A percentile compares a stretch with the other conserved stretches of the same genome.
Evolutionary conservation across 768 basidiomycete species (phyloP).

Genomic region (Russula earlei): DNA sequence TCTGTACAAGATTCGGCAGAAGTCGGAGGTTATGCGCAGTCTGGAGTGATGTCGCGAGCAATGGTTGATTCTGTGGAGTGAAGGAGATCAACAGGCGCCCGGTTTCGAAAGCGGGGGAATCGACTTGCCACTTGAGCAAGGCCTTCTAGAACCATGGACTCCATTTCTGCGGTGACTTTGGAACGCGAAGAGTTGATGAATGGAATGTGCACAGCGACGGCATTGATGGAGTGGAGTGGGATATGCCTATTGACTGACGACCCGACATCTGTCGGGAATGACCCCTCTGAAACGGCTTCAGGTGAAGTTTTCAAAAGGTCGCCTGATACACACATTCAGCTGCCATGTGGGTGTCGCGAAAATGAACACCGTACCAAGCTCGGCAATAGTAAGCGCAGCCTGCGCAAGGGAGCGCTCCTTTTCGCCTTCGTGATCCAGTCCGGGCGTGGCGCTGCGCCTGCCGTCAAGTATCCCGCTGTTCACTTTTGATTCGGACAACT

Average conservation of each 20-base stretch:
- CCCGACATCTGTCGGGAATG: background rate
- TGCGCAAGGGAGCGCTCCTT: slow-evolving; percentile 84
- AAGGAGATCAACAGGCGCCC: slow-evolving; percentile 1
- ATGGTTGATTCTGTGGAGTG: slow-evolving; percentile 64
- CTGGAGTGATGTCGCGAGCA: slow-evolving; percentile 89
- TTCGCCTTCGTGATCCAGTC: slow-evolving; percentile 53
- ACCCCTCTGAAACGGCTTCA: background rate
- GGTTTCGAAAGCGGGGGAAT: background rate
- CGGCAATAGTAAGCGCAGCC: slow-evolving; percentile 90
- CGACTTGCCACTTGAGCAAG: slow-evolving; percentile 60
- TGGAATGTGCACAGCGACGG: slow-evolving; percentile 58
- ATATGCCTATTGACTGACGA: slow-evolving; percentile 7
- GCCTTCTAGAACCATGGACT: slow-evolving; percentile 78
- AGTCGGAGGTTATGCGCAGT: slow-evolving; percentile 89
- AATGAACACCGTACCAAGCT: slow-evolving; percentile 55
- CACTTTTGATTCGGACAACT: slow-evolving; percentile 13
- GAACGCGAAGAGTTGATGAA: slow-evolving; percentile 63
- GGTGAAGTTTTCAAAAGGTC: slow-evolving; percentile 15
- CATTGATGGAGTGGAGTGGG: slow-evolving; percentile 64
- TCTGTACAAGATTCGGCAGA: slow-evolving; percentile 73
- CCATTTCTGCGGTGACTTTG: slow-evolving; percentile 79
- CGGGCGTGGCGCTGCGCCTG: slow-evolving; percentile 10
- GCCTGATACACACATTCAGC: background rate
- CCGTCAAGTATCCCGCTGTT: slow-evolving; percentile 13
- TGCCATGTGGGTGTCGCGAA: background rate